These are phyloP conservation scores for Fraxinus angustifolia DNA, from an alignment of 305 asterid genomes.

Conservation along the genomic window DNA sequence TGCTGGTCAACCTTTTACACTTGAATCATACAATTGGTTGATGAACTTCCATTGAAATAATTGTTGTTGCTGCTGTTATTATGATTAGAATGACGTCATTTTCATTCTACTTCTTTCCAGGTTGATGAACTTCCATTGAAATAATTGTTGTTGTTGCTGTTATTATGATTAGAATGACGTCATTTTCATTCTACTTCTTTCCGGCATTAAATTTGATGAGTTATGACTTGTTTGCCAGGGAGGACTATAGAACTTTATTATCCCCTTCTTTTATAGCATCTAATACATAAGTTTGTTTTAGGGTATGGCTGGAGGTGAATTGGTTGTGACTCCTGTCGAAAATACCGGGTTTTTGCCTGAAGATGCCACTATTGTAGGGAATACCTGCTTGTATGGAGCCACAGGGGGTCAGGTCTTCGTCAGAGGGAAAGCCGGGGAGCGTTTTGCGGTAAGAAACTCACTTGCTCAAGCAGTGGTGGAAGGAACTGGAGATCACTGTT, in stretches of 20 bases:
- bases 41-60: not conserved
- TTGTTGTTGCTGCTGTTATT: not conserved
- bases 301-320: conserved; percentile 99
- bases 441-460: conserved; percentile 94
- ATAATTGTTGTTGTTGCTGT: not conserved
- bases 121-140: not conserved
- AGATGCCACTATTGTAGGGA: conserved; percentile 94
- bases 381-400: conserved; percentile 97
- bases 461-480: conserved; percentile 97
- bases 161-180: not conserved
- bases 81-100: not conserved
- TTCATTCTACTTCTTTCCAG: not conserved
- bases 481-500: conserved; percentile 97
- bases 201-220: not conserved
- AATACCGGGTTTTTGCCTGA: conserved; percentile 76
- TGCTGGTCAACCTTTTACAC: conserved; percentile 16
- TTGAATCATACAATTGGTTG: not conserved
- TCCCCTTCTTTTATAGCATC: not conserved
- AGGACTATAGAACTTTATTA: not conserved
- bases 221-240: not conserved
- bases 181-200: not conserved
- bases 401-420: conserved; percentile 93
- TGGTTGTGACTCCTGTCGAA: conserved; percentile 79
- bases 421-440: conserved; percentile 95
- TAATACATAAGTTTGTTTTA: conserved; percentile 24